phyloP scores from a whole-genome alignment of 768 basidiomycete genomes.

The Auriscalpium orientale region DNA sequence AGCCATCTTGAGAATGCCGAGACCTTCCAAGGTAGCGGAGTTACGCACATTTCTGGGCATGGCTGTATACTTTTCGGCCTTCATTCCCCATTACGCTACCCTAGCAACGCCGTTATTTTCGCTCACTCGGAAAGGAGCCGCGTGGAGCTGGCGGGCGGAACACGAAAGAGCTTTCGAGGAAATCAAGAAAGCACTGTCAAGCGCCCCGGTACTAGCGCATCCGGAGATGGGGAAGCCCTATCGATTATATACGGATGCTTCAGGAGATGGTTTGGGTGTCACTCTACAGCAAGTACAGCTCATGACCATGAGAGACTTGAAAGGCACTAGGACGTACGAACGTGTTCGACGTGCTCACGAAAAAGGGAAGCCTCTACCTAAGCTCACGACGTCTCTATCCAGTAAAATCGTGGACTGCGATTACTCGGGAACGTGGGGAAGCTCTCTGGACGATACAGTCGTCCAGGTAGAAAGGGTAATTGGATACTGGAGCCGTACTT shows the following conservation, averaged over 20 bases:
- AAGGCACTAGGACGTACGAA: constrained; percentile 16
- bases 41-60: constrained; percentile 21
- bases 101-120: constrained; percentile 28
- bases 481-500: constrained; percentile 16
- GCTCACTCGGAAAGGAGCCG: constrained; percentile 22
- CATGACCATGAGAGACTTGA: constrained; percentile 13
- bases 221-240: constrained; percentile 24
- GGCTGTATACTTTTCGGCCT: constrained; percentile 30
- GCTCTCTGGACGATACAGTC: constrained; percentile 12
- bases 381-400: background rate
- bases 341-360: background rate
- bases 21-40: constrained; percentile 11
- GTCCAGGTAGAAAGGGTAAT: constrained; percentile 16
- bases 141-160: constrained; percentile 17
- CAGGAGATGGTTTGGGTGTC: constrained; percentile 16
- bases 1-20: constrained; percentile 23
- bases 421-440: background rate
- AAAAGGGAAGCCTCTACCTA: background rate
- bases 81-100: constrained; percentile 28
- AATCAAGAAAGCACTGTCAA: constrained; percentile 22
- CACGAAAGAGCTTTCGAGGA: constrained; percentile 24
- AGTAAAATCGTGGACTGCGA: background rate
- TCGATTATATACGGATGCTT: constrained; percentile 29
- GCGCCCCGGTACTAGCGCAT: constrained; percentile 28
- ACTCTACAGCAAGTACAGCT: constrained; percentile 18